Conservation (phyloP, 441 rosid genomes). For the Corymbia calophylla region DNA sequence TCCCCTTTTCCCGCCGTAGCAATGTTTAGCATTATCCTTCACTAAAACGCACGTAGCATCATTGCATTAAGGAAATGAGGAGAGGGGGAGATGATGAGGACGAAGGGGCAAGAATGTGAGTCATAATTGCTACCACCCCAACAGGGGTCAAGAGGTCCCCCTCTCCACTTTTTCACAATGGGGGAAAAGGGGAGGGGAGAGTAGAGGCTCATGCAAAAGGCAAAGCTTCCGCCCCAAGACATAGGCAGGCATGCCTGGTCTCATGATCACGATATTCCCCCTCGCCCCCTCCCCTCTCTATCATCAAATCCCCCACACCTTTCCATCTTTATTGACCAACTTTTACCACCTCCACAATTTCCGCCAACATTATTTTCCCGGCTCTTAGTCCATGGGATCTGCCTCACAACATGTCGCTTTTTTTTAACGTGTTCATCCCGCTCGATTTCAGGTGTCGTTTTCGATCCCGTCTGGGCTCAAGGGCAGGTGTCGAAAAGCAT, state of each 20-base stretch:
- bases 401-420: not conserved
- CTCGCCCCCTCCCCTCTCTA: not conserved
- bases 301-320: not conserved
- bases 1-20: not conserved
- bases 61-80: not conserved
- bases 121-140: slow-evolving; percentile 27
- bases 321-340: not conserved
- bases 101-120: slow-evolving; percentile 14
- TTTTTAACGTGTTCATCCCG: not conserved
- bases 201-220: not conserved
- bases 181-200: not conserved
- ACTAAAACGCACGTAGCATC: not conserved
- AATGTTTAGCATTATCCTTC: not conserved
- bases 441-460: not conserved
- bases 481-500: not conserved
- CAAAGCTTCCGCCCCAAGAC: not conserved
- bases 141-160: slow-evolving; percentile 28
- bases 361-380: not conserved
- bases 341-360: not conserved
- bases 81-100: not conserved
- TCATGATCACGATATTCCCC: not conserved
- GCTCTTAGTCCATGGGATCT: not conserved
- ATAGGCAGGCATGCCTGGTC: not conserved
- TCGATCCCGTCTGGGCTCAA: not conserved
- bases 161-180: not conserved